phyloP scores from a whole-genome alignment of 768 basidiomycete genomes.

The Mycena belliarum region DNA sequence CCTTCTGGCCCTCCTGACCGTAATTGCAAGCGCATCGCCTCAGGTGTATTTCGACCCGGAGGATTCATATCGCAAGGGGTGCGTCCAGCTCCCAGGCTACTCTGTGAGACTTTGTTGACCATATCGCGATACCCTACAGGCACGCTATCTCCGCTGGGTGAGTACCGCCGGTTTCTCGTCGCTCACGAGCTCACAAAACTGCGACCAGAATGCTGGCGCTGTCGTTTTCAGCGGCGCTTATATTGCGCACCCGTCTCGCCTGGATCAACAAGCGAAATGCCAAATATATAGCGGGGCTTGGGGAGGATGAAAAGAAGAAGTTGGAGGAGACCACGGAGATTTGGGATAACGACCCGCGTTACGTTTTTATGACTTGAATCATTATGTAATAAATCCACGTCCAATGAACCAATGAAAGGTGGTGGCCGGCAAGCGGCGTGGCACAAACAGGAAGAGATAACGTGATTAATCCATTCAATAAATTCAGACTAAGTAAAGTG shows the following conservation, averaged over 20 bases:
- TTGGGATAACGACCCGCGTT: slow-evolving; percentile 53
- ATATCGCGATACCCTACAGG: background rate
- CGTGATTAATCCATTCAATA: too few species aligned
- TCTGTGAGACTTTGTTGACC: too few species aligned
- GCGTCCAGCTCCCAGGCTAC: background rate
- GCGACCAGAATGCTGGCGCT: slow-evolving; percentile 45
- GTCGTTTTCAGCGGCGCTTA: slow-evolving; percentile 43
- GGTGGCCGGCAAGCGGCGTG: too few species aligned
- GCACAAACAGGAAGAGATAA: too few species aligned
- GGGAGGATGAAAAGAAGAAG: slow-evolving; percentile 32
- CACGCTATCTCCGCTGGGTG: slow-evolving; percentile 59
- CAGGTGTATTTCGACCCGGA: slow-evolving; percentile 58
- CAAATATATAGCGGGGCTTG: slow-evolving; percentile 27
- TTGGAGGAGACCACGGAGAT: slow-evolving; percentile 36
- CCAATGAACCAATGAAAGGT: too few species aligned
- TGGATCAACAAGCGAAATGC: slow-evolving; percentile 43
- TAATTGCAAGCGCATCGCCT: slow-evolving; percentile 45
- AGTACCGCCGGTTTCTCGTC: background rate
- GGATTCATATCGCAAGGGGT: slow-evolving; percentile 50
- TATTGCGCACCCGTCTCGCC: slow-evolving; percentile 45
- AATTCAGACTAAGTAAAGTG: too few species aligned
- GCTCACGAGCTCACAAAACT: background rate
- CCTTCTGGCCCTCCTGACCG: too few species aligned
- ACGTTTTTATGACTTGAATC: slow-evolving; percentile 53
- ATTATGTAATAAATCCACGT: too few species aligned